Evolutionary conservation across 2,329 filamentous ascomycete species (phyloP), one percentile per base, ranked within the genome.

Genomic region (Xylaria hypoxylon): DNA sequence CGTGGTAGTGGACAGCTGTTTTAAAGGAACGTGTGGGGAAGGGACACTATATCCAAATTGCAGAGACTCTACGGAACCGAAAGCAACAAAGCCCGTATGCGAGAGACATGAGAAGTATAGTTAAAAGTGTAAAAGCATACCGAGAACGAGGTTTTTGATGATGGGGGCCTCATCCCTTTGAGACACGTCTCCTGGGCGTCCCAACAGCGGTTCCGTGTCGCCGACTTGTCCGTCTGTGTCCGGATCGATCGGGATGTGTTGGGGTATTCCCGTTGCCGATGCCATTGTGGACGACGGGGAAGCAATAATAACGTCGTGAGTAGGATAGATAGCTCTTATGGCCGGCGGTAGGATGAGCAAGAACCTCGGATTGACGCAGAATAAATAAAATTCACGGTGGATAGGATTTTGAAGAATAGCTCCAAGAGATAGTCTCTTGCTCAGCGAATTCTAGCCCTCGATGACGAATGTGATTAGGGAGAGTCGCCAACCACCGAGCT

Each of bases 131-230:
- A 48, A 47, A 57, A 44, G 64, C 83, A 70, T 83, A 95, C 94
- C 94, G 42, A 92, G 86, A 69, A 91, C 82, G 45, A 97, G 83
- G 75, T 97, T 97, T 72, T 85, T 83, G 68, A 87, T 82, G 59
- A 96, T 84, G 26, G 88, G 83, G 65, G 87, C 84, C 17, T 86
- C 85, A 42, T 90, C 86, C 65, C 82, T 81, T 81, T 96, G 93
- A 55, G 88, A 86, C 10, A 88, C 92, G 80, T 94, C 92, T 52
- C 92, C 92, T 48, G 89, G 85, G 56, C 84, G 82, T 59, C 90
- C 91, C 35, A 95, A 83, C 59, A 95, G 82, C 70, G 92, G 92
- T 74, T 92, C 89, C 58, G 90, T 84, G 75, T 93, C 90, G 47
- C 67, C 75, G 60, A 72, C 65, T 69, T 75, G 76, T 62, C 73